Evolutionary conservation across 352 stramenopile species (phyloP).

Genomic region (Nothophytophthora sp.): DNA sequence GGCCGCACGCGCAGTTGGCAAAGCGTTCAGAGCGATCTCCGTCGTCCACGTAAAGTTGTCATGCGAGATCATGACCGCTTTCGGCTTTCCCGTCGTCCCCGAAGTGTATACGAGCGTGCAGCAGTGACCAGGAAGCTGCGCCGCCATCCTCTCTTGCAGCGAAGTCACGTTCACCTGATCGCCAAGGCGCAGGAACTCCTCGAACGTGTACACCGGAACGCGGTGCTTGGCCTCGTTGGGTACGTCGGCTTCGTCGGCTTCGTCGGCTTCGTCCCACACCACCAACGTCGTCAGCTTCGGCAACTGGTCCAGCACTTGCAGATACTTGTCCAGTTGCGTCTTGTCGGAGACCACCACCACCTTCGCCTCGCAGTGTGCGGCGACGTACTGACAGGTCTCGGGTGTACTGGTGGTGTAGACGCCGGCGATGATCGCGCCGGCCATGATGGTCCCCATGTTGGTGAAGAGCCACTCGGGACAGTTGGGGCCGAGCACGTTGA

Average conservation of each 20-base stretch:
- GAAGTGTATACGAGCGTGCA: slow-evolving; percentile 95
- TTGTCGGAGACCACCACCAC: slow-evolving; percentile 93
- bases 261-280: slow-evolving; percentile 89
- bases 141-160: slow-evolving; percentile 74
- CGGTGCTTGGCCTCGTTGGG: slow-evolving; percentile 63
- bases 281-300: slow-evolving; percentile 94
- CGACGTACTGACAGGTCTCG: slow-evolving; percentile 93
- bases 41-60: slow-evolving; percentile 93
- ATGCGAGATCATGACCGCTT: slow-evolving; percentile 97
- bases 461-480: slow-evolving; percentile 93
- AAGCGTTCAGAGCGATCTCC: slow-evolving; percentile 66
- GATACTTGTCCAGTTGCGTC: slow-evolving; percentile 95
- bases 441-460: slow-evolving; percentile 92
- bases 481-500: slow-evolving; percentile 93
- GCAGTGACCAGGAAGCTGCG: slow-evolving; percentile 85
- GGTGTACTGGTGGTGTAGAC: slow-evolving; percentile 97
- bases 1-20: slow-evolving; percentile 53
- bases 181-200: slow-evolving; percentile 81
- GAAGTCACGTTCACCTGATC: slow-evolving; percentile 60
- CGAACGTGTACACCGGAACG: slow-evolving; percentile 78
- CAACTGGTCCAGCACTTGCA: slow-evolving; percentile 84
- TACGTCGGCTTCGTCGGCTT: too few relatives aligned
- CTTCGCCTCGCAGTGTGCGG: slow-evolving; percentile 91
- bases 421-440: slow-evolving; percentile 90
- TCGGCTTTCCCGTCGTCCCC: slow-evolving; percentile 94